phyloP scores from a whole-genome alignment of 2,329 filamentous ascomycete genomes.

The Neophaeococcomyces mojaviensis region DNA sequence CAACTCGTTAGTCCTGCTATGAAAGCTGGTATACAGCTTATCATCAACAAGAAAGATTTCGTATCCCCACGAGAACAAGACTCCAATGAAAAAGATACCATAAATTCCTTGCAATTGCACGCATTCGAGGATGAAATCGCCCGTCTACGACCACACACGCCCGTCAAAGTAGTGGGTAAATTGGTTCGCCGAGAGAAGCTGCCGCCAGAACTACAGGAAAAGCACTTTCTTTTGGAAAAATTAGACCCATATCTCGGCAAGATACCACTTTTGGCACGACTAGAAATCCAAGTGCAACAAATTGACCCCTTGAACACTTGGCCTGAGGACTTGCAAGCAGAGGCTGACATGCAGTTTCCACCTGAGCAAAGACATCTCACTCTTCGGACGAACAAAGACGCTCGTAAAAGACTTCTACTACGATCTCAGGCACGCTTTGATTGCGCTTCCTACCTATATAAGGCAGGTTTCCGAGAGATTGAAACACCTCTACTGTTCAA shows the following conservation, averaged over 20 bases:
- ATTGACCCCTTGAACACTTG: conserved; percentile 66
- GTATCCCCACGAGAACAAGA: conserved; percentile 17
- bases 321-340: conserved; percentile 68
- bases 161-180: conserved; percentile 47
- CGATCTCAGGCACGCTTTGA: conserved; percentile 54
- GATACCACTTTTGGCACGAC: conserved; percentile 22
- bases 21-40: conserved; percentile 20
- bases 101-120: neutral
- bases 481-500: conserved; percentile 96
- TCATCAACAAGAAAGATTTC: conserved; percentile 6
- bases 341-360: conserved; percentile 64
- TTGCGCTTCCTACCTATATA: conserved; percentile 48
- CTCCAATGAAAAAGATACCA: neutral
- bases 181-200: conserved; percentile 35
- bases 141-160: conserved; percentile 42
- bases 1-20: conserved; percentile 16
- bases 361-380: conserved; percentile 74
- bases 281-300: conserved; percentile 56
- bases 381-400: conserved; percentile 62
- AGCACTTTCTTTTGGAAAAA: conserved; percentile 21
- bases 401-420: conserved; percentile 63
- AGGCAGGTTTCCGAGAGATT: conserved; percentile 63
- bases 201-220: conserved; percentile 14
- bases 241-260: conserved; percentile 21
- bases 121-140: conserved; percentile 33